Percentiles rank a stretch among this genome's conserved stretches.
These are phyloP conservation scores for Chalciporus sp. DNA, from an alignment of 1,284 basidiomycete genomes.

Conservation along the genomic window DNA sequence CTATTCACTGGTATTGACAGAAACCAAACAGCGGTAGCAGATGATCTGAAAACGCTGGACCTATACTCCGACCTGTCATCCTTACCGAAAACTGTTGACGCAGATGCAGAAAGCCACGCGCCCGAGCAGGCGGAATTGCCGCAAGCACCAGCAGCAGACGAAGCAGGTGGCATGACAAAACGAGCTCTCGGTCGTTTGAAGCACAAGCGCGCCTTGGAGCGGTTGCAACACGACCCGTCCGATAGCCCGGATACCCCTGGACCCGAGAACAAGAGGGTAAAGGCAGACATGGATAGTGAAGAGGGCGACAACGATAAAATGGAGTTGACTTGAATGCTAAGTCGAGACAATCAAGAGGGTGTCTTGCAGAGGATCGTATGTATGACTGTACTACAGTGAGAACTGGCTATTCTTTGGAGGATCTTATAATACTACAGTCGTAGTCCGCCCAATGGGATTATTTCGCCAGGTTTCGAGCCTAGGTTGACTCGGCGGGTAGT, in stretches of 20 bases:
- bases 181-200: conserved; percentile 54
- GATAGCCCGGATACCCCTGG: background rate
- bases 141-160: conserved; percentile 7
- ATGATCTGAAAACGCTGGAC: conserved; percentile 55
- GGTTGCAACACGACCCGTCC: conserved; percentile 16
- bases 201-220: conserved; percentile 41
- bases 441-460: too few relatives aligned
- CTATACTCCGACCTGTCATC: conserved; percentile 60
- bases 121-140: conserved; percentile 14
- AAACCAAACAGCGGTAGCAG: conserved; percentile 43
- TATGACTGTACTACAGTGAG: too few relatives aligned
- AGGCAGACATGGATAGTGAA: conserved; percentile 3
- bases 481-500: too few relatives aligned
- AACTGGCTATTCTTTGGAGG: too few relatives aligned
- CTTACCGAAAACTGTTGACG: conserved; percentile 64
- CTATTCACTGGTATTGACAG: background rate
- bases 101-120: conserved; percentile 45
- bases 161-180: conserved; percentile 34
- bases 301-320: background rate
- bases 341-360: background rate
- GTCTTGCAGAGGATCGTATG: too few relatives aligned
- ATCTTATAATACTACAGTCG: too few relatives aligned
- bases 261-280: conserved; percentile 24
- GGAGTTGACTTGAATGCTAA: conserved; percentile 2
- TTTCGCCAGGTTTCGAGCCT: too few relatives aligned